phyloP scores from a whole-genome alignment of 345 rosid genomes.

The Gossypium arboreum region DNA sequence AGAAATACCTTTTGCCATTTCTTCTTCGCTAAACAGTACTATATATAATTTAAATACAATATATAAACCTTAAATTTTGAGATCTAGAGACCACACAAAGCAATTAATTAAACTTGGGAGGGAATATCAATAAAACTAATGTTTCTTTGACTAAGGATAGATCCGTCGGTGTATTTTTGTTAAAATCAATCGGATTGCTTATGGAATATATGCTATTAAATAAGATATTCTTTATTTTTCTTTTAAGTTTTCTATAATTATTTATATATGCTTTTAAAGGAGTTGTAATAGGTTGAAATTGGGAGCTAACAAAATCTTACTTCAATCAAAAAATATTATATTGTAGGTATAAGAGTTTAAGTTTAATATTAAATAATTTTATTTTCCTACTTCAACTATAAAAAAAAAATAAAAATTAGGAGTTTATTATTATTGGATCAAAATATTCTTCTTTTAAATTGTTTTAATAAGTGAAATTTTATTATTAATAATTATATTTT shows the following conservation, averaged over 20 bases:
- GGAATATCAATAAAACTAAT: constrained; percentile 10
- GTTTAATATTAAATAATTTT: too few species aligned
- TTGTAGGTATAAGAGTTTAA: too few species aligned
- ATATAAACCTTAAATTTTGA: neutral
- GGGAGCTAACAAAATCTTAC: neutral
- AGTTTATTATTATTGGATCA: too few species aligned
- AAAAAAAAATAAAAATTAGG: too few species aligned
- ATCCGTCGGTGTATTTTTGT: neutral
- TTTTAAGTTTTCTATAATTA: neutral
- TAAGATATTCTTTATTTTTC: neutral
- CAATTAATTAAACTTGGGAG: neutral
- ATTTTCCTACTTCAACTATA: too few species aligned
- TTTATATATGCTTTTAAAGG: neutral
- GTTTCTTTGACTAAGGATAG: neutral
- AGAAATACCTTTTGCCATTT: constrained; percentile 6
- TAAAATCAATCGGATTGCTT: neutral
- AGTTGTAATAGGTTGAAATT: neutral
- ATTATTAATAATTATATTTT: too few species aligned
- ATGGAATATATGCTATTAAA: neutral
- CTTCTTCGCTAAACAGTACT: neutral
- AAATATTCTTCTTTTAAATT: too few species aligned
- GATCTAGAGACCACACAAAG: neutral
- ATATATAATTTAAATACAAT: neutral
- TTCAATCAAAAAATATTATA: too few species aligned
- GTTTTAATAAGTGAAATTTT: too few species aligned